A percentile compares a stretch with the other conserved stretches of the same genome.
Conservation (phyloP, 805 yeast species). For the Yarrowia sp. region DNA sequence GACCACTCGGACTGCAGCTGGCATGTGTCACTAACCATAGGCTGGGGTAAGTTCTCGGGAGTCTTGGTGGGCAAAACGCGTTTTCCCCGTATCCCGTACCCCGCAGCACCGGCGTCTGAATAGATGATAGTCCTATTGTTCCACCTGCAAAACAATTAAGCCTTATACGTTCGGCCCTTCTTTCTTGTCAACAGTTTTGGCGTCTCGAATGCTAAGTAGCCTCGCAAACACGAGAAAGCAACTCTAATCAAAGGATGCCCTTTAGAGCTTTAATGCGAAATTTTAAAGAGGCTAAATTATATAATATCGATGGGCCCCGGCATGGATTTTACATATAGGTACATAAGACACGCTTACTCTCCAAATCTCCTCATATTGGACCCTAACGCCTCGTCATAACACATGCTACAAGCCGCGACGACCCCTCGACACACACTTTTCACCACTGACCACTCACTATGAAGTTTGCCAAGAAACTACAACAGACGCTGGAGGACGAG, state of each 20-base stretch:
- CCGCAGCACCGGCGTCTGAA: neutral
- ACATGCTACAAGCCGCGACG: conserved; percentile 17
- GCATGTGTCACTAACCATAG: neutral
- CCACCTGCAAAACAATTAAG: neutral
- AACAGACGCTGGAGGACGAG: conserved; percentile 66
- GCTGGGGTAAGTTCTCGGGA: neutral
- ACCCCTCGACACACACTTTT: neutral
- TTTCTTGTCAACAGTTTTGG: conserved; percentile 6
- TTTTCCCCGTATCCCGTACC: neutral
- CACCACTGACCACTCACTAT: conserved; percentile 49
- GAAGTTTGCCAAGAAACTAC: conserved; percentile 80
- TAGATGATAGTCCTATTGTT: neutral
- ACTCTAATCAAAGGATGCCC: conserved; percentile 2
- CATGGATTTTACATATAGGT: conserved; percentile 18
- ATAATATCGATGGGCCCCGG: conserved; percentile 30
- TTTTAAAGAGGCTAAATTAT: conserved; percentile 30
- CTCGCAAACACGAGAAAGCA: conserved; percentile 21
- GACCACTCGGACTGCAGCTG: conserved; percentile 13
- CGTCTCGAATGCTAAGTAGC: conserved; percentile 11
- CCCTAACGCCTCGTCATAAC: conserved; percentile 7
- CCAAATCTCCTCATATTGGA: neutral
- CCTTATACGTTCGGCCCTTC: no score
- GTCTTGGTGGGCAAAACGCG: no score
- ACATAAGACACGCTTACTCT: conserved; percentile 13
- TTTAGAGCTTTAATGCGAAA: conserved; percentile 27